A percentile compares a stretch with the other conserved stretches of the same genome.
phyloP scores from a whole-genome alignment of 1,284 basidiomycete genomes.

The Chiua sp. region DNA sequence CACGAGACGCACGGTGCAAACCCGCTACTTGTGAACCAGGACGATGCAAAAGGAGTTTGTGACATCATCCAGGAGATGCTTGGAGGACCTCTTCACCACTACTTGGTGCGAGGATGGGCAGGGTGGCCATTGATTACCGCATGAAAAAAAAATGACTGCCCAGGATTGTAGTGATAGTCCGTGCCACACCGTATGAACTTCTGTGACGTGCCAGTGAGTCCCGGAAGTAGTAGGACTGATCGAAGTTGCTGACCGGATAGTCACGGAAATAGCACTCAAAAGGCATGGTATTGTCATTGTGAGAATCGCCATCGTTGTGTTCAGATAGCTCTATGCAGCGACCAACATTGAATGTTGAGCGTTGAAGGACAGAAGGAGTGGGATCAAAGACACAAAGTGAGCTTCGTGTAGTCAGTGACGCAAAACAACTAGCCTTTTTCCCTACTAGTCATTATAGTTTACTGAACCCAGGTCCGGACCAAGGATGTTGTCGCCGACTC shows the following conservation, averaged over 20 bases:
- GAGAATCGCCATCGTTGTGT: constrained; percentile 1
- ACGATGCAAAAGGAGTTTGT: constrained; percentile 40
- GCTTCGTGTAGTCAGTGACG: too few species aligned
- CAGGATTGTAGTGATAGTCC: constrained; percentile 9
- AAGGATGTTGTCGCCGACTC: too few species aligned
- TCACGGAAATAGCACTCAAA: constrained; percentile 44
- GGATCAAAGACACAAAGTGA: too few species aligned
- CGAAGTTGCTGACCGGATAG: constrained; percentile 5
- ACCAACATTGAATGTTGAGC: too few species aligned
- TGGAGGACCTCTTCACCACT: constrained; percentile 74
- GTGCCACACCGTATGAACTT: constrained; percentile 13
- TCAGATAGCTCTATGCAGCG: too few species aligned
- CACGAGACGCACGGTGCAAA: constrained; percentile 37
- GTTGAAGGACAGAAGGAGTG: too few species aligned
- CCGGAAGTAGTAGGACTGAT: constrained; percentile 20
- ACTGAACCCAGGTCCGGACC: too few species aligned
- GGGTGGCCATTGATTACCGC: constrained; percentile 51
- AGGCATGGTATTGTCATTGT: constrained; percentile 36
- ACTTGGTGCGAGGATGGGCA: constrained; percentile 66
- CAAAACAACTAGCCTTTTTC: too few species aligned
- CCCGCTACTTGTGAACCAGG: constrained; percentile 56
- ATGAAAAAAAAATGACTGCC: constrained; percentile 43
- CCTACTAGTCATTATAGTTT: too few species aligned
- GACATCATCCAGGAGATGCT: constrained; percentile 41
- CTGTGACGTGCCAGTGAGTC: constrained; percentile 11